Conservation (phyloP, 2,329 filamentous ascomycete species). For the Helicocarpus griseus region DNA sequence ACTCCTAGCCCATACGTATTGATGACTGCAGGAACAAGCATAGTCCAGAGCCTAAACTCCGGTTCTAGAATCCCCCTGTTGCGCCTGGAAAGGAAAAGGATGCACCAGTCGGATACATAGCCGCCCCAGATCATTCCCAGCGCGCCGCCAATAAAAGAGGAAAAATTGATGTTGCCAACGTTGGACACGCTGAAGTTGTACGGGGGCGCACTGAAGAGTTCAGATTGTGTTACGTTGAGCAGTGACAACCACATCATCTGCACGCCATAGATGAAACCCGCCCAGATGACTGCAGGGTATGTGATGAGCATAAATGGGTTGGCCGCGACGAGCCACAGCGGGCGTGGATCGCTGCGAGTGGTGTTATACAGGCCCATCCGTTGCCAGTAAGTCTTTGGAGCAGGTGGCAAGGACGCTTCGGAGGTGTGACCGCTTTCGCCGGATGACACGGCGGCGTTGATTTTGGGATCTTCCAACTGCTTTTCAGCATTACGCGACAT, state of each 20-base stretch:
- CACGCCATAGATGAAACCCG: constrained; percentile 21
- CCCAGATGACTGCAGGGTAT: constrained; percentile 21
- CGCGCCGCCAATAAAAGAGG: constrained; percentile 31
- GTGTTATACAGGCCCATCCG: constrained; percentile 28
- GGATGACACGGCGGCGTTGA: not conserved
- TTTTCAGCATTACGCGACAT: not conserved
- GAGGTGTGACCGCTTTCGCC: not conserved
- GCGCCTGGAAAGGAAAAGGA: constrained; percentile 25
- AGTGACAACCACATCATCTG: constrained; percentile 23
- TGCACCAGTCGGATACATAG: constrained; percentile 28
- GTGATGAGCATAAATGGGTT: constrained; percentile 20
- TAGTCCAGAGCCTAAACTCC: constrained; percentile 34
- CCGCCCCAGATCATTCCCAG: constrained; percentile 26
- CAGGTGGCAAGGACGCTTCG: constrained; percentile 7
- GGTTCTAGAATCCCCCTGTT: constrained; percentile 36
- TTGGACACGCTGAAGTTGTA: constrained; percentile 21
- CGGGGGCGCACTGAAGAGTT: constrained; percentile 18
- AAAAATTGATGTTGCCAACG: constrained; percentile 20
- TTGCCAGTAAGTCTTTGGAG: constrained; percentile 35
- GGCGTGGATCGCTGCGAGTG: constrained; percentile 9
- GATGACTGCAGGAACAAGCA: constrained; percentile 18
- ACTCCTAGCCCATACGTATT: constrained; percentile 22
- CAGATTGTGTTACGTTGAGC: constrained; percentile 22
- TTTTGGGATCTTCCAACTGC: constrained; percentile 4
- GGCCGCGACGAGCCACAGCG: constrained; percentile 21